Percentiles rank a stretch among this genome's conserved stretches.
These are phyloP conservation scores for Umbelopsis sp. DNA, from an alignment of 192 early-diverging fungal genomes.

Conservation along the genomic window DNA sequence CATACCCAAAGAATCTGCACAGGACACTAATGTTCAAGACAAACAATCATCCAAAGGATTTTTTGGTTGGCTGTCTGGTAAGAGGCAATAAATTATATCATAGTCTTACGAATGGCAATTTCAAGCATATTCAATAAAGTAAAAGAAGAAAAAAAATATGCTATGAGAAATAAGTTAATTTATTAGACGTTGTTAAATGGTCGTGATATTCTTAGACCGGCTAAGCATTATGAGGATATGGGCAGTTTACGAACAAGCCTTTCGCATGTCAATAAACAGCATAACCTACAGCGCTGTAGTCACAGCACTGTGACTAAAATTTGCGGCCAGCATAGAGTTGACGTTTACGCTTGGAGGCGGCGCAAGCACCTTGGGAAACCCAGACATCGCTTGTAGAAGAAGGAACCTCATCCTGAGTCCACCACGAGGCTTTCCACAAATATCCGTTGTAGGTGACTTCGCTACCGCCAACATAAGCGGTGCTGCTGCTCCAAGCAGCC, in stretches of 20 bases:
- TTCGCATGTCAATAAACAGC: too few species aligned
- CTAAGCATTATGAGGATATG: conserved; percentile 9
- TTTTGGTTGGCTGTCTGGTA: conserved; percentile 15
- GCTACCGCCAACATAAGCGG: conserved; percentile 37
- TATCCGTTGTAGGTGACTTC: conserved; percentile 38
- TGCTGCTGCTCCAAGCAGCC: conserved; percentile 31
- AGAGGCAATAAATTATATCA: not conserved
- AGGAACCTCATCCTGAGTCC: conserved; percentile 46
- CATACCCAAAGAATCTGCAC: not conserved
- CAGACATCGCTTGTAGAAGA: conserved; percentile 38
- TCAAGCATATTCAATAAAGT: not conserved
- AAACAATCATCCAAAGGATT: not conserved
- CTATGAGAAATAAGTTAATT: conserved; percentile 10
- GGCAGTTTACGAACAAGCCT: not conserved
- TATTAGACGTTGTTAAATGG: not conserved
- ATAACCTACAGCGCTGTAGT: not conserved
- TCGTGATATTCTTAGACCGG: not conserved
- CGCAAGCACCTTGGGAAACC: conserved; percentile 41
- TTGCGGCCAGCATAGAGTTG: conserved; percentile 6
- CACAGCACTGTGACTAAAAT: not conserved
- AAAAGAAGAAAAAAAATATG: not conserved
- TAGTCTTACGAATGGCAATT: not conserved
- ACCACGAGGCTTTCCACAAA: conserved; percentile 50
- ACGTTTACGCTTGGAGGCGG: conserved; percentile 33
- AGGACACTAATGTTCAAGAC: not conserved